Percentiles rank a stretch among this genome's conserved stretches.
Conservation (phyloP, 805 yeast genomes). For the Saccharomycopsis fodiens region DNA sequence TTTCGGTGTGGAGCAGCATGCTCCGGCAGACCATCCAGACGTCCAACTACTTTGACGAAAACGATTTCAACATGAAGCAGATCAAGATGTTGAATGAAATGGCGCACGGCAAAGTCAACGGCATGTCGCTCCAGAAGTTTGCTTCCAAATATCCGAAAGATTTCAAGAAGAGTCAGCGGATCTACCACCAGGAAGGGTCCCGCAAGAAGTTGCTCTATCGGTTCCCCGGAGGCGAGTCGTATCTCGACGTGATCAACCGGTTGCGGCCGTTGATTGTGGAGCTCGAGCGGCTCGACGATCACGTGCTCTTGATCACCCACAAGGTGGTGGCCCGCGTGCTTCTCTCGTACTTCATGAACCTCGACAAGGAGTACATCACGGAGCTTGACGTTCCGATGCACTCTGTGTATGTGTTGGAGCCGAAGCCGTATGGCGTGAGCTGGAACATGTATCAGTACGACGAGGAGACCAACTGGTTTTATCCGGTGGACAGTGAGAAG, state of each 20-base stretch:
- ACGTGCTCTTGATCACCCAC: constrained; percentile 76
- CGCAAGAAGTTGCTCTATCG: constrained; percentile 75
- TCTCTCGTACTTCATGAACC: constrained; percentile 81
- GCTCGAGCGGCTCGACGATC: constrained; percentile 85
- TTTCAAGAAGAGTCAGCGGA: constrained; percentile 38
- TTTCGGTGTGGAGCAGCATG: constrained; percentile 93
- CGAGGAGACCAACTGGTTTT: constrained; percentile 72
- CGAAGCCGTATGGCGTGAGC: constrained; percentile 92
- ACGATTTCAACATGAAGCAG: constrained; percentile 68
- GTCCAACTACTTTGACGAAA: constrained; percentile 67
- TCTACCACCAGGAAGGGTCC: constrained; percentile 42
- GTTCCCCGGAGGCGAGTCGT: constrained; percentile 96
- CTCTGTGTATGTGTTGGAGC: constrained; percentile 82
- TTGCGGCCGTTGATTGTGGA: constrained; percentile 87
- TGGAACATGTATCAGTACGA: constrained; percentile 87
- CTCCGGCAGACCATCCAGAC: constrained; percentile 71
- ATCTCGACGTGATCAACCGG: constrained; percentile 86
- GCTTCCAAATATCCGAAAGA: constrained; percentile 66
- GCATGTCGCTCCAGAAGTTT: constrained; percentile 84
- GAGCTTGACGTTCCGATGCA: constrained; percentile 91
- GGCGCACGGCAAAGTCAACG: constrained; percentile 89
- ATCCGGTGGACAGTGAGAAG: constrained; percentile 43
- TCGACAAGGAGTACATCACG: constrained; percentile 73
- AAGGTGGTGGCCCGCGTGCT: constrained; percentile 85
- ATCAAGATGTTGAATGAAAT: constrained; percentile 91